phyloP scores from a whole-genome alignment of 1,284 basidiomycete genomes.

The Cutaneotrichosporon sp. region DNA sequence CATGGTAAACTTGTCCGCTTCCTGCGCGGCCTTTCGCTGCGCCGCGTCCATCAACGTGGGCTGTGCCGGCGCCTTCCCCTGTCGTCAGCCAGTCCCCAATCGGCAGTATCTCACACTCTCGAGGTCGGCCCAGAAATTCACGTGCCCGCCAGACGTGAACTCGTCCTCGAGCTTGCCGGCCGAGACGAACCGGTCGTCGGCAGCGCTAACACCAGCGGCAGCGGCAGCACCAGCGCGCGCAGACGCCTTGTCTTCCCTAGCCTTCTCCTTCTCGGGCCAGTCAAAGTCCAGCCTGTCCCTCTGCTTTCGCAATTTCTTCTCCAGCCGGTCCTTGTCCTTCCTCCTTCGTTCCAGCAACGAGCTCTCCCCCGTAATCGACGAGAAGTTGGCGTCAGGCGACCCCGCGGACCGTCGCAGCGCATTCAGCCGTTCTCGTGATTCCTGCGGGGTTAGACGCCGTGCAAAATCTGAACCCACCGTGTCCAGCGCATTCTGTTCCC shows the following conservation, averaged over 20 bases:
- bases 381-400: slow-evolving; percentile 27
- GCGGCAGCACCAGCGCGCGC: slow-evolving; percentile 4
- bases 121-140: slow-evolving; percentile 47
- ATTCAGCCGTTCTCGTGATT: slow-evolving; percentile 34
- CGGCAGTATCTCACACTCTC: slow-evolving; percentile 27
- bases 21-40: slow-evolving; percentile 37
- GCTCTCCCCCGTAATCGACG: slow-evolving; percentile 18
- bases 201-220: too few relatives aligned
- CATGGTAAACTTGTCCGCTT: slow-evolving; percentile 46
- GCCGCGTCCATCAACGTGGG: slow-evolving; percentile 24
- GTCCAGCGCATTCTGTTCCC: slow-evolving; percentile 38
- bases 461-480: slow-evolving; percentile 21
- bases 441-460: slow-evolving; percentile 16
- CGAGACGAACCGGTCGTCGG: background rate
- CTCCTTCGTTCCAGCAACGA: slow-evolving; percentile 32
- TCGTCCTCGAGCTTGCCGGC: slow-evolving; percentile 17
- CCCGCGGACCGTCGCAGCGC: slow-evolving; percentile 35
- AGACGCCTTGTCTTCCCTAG: slow-evolving; percentile 5
- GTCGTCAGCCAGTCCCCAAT: background rate
- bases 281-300: slow-evolving; percentile 40
- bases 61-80: slow-evolving; percentile 4
- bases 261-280: slow-evolving; percentile 33
- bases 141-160: slow-evolving; percentile 32
- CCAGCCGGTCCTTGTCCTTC: slow-evolving; percentile 28
- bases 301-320: slow-evolving; percentile 11